Evolutionary conservation across 176 grass and related monocot genomes (phyloP).

Genomic region (Triticum urartu): DNA sequence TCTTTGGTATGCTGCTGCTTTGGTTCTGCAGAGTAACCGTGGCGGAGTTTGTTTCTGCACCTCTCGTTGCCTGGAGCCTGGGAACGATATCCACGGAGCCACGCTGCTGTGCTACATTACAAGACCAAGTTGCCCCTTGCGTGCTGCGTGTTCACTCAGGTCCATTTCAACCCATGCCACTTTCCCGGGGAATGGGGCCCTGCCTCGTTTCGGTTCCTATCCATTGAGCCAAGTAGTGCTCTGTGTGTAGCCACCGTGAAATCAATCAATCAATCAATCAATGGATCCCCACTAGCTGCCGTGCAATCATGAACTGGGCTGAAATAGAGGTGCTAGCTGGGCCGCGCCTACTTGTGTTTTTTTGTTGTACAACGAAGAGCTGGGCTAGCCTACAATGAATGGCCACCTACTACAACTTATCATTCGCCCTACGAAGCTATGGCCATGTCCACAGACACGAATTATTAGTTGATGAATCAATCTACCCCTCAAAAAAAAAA

Average conservation of each 20-base stretch:
- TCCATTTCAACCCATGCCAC: slow-evolving; percentile 32
- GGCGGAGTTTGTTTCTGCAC: slow-evolving; percentile 28
- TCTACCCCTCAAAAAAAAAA: too few relatives aligned
- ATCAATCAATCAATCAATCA: not conserved
- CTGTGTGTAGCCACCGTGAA: not conserved
- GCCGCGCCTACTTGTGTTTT: not conserved
- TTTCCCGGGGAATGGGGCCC: not conserved
- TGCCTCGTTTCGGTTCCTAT: not conserved
- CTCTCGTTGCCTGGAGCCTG: slow-evolving; percentile 30
- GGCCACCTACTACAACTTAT: not conserved
- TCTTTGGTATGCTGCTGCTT: slow-evolving; percentile 27
- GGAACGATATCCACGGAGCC: slow-evolving; percentile 47
- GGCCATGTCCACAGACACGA: not conserved
- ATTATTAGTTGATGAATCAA: not conserved
- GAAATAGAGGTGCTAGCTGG: not conserved
- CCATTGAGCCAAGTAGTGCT: not conserved
- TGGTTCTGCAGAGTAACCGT: slow-evolving; percentile 26
- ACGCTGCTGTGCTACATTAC: not conserved
- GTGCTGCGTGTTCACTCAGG: slow-evolving; percentile 23
- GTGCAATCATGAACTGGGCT: slow-evolving; percentile 7
- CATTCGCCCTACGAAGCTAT: not conserved
- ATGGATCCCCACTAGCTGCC: not conserved
- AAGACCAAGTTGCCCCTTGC: slow-evolving; percentile 52
- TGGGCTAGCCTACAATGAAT: not conserved
- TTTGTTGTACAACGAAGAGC: not conserved